Evolutionary conservation across 2,329 filamentous ascomycete species (phyloP).

Genomic region (Daldinia eschscholtzii): DNA sequence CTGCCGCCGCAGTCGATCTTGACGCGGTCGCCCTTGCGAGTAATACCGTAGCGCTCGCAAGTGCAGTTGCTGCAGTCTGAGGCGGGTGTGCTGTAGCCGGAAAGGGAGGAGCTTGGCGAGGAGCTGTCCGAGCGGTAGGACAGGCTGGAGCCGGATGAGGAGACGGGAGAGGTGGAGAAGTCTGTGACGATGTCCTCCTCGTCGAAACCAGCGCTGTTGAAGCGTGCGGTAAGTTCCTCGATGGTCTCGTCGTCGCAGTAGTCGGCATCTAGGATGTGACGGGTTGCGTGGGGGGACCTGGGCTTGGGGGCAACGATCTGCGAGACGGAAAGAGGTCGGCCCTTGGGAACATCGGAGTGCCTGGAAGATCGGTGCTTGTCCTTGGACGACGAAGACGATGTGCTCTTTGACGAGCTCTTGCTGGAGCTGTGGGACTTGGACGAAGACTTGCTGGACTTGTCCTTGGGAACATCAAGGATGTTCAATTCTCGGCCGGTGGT

Average conservation of each 20-base stretch:
- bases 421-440: conserved; percentile 63
- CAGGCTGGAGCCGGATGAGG: conserved; percentile 76
- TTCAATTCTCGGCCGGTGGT: conserved; percentile 97
- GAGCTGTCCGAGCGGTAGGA: conserved; percentile 79
- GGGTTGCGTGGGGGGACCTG: conserved; percentile 86
- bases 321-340: conserved; percentile 86
- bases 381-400: conserved; percentile 57
- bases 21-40: conserved; percentile 90
- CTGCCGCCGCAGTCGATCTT: conserved; percentile 95
- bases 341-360: conserved; percentile 79
- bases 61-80: conserved; percentile 85
- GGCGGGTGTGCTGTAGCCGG: conserved; percentile 82
- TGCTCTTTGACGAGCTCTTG: conserved; percentile 56
- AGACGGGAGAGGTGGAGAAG: conserved; percentile 71
- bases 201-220: conserved; percentile 72
- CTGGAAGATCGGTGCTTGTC: conserved; percentile 63
- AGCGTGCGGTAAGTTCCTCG: conserved; percentile 83
- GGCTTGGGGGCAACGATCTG: conserved; percentile 94
- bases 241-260: conserved; percentile 79
- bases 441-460: conserved; percentile 57
- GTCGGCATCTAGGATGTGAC: conserved; percentile 85
- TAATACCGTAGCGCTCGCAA: conserved; percentile 97
- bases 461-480: conserved; percentile 89
- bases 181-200: conserved; percentile 68
- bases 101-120: conserved; percentile 78